A percentile compares a stretch with the other conserved stretches of the same genome.
Evolutionary conservation across 768 basidiomycete genomes (phyloP).

Genomic region (Mycena rosella): DNA sequence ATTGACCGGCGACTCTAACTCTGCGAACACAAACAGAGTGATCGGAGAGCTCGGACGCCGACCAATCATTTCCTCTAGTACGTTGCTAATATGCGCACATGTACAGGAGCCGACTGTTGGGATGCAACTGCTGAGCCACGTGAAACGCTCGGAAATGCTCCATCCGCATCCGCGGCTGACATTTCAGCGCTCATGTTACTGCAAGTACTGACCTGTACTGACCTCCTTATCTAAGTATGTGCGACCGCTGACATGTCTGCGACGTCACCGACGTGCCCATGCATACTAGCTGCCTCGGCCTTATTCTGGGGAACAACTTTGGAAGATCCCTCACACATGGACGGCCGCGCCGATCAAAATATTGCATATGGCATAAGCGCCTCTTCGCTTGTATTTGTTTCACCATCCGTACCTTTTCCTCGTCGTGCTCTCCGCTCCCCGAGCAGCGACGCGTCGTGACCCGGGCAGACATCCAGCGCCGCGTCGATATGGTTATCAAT

Average conservation of each 20-base stretch:
- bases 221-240: neutral
- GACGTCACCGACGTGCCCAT: conserved; percentile 2
- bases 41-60: too few relatives aligned
- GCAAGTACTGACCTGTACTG: too few relatives aligned
- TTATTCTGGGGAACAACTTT: neutral
- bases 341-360: conserved; percentile 3
- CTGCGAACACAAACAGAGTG: too few relatives aligned
- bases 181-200: too few relatives aligned
- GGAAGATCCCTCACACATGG: neutral
- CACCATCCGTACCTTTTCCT: neutral
- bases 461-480: neutral
- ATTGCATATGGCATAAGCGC: conserved; percentile 23
- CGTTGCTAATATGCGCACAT: too few relatives aligned
- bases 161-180: too few relatives aligned
- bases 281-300: neutral
- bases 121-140: too few relatives aligned
- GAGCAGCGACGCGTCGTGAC: neutral
- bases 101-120: too few relatives aligned
- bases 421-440: neutral
- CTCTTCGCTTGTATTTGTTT: conserved; percentile 9
- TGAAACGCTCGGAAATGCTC: too few relatives aligned
- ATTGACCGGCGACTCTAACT: too few relatives aligned
- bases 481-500: conserved; percentile 11
- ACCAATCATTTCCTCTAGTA: too few relatives aligned
- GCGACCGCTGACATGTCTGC: neutral